phyloP scores from a whole-genome alignment of 495 filamentous ascomycete species.

The Pseudevernia furfuracea region DNA sequence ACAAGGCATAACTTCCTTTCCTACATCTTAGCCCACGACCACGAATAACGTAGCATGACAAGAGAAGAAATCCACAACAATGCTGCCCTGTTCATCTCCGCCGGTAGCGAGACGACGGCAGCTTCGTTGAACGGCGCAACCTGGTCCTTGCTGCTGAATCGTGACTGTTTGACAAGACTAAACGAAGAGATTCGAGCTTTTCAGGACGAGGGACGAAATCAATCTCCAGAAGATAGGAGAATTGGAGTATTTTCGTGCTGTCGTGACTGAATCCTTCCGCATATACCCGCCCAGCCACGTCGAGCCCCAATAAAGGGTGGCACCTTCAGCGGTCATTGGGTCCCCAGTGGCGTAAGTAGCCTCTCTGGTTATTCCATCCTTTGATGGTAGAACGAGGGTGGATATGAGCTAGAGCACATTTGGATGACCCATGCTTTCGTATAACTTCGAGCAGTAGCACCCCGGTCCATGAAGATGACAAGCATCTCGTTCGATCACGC shows the following conservation, averaged over 20 bases:
- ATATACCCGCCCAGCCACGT: background rate
- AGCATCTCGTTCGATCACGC: background rate
- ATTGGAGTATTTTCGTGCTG: background rate
- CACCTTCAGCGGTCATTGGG: background rate
- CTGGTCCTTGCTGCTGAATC: background rate
- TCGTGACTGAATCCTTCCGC: background rate
- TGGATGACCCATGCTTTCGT: background rate
- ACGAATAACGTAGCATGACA: background rate
- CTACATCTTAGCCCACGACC: background rate
- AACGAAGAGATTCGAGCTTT: background rate
- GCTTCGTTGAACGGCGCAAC: background rate
- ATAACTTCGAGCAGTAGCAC: background rate
- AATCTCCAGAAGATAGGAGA: background rate
- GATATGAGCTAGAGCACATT: background rate
- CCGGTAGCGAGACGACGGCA: background rate
- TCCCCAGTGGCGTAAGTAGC: background rate
- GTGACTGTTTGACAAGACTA: background rate
- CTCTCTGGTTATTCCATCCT: background rate
- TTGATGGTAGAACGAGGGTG: background rate
- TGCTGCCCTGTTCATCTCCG: background rate
- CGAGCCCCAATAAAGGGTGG: background rate
- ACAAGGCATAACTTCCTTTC: background rate
- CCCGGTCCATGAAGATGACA: background rate
- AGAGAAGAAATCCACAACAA: background rate
- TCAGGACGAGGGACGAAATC: background rate